Conservation (phyloP, 257 asterid genomes). For the Solanum paucissectum region DNA sequence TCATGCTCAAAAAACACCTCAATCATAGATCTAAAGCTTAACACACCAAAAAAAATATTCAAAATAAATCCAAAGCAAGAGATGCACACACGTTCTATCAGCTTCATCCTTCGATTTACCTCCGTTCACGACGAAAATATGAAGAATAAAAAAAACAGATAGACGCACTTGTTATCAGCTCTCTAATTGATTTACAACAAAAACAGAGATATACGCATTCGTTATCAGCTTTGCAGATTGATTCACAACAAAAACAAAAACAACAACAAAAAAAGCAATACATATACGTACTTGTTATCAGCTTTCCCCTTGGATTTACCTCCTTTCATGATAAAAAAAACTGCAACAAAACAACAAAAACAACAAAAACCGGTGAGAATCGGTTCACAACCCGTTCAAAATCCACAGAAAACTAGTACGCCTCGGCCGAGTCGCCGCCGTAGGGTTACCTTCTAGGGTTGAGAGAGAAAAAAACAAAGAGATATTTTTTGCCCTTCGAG, state of each 20-base stretch:
- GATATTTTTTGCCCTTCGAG: slow-evolving; percentile 19
- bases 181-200: background rate
- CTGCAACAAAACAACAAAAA: slow-evolving; percentile 18
- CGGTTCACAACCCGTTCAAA: slow-evolving; percentile 11
- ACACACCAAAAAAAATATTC: background rate
- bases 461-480: slow-evolving; percentile 21
- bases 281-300: slow-evolving; percentile 43
- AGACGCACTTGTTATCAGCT: slow-evolving; percentile 9
- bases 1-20: background rate
- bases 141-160: background rate
- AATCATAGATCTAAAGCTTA: slow-evolving; percentile 21
- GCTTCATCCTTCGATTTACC: background rate
- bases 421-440: slow-evolving; percentile 4
- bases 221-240: background rate
- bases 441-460: slow-evolving; percentile 10
- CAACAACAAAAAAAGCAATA: background rate
- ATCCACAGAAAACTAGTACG: slow-evolving; percentile 3
- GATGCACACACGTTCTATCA: background rate
- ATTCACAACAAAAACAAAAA: background rate
- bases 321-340: slow-evolving; percentile 44
- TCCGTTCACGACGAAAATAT: background rate
- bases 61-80: background rate
- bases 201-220: background rate
- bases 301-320: slow-evolving; percentile 55
- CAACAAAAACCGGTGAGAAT: slow-evolving; percentile 21